Evolutionary conservation across 805 yeast genomes (phyloP).

Genomic region (Candida succiphila): DNA sequence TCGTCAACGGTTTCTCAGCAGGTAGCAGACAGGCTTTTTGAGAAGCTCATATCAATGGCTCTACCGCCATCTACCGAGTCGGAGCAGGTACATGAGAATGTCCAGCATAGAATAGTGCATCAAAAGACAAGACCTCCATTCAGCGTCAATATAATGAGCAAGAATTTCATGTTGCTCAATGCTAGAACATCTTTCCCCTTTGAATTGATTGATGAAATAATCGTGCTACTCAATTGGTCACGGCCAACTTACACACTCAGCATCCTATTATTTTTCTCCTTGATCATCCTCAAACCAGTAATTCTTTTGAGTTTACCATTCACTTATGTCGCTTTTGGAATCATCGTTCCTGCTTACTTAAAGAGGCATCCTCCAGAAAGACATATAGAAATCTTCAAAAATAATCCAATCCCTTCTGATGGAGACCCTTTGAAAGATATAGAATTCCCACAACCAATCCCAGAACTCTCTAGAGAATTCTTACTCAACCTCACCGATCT

Average conservation of each 20-base stretch:
- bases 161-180: slow-evolving; percentile 52
- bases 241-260: slow-evolving; percentile 55
- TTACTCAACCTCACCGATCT: slow-evolving; percentile 70
- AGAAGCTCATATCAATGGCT: slow-evolving; percentile 60
- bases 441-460: slow-evolving; percentile 57
- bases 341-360: slow-evolving; percentile 61
- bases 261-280: slow-evolving; percentile 27
- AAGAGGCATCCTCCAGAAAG: slow-evolving; percentile 54
- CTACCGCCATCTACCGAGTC: slow-evolving; percentile 51
- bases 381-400: slow-evolving; percentile 16
- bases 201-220: slow-evolving; percentile 45
- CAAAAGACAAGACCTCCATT: slow-evolving; percentile 60
- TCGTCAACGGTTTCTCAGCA: slow-evolving; percentile 22
- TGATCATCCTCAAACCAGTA: slow-evolving; percentile 49
- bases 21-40: slow-evolving; percentile 63
- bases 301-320: slow-evolving; percentile 45
- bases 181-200: slow-evolving; percentile 56
- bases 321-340: slow-evolving; percentile 37
- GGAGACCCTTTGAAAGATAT: slow-evolving; percentile 42
- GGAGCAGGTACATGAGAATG: slow-evolving; percentile 26
- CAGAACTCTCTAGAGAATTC: slow-evolving; percentile 73
- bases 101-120: slow-evolving; percentile 45
- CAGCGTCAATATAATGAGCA: slow-evolving; percentile 60
- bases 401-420: slow-evolving; percentile 35
- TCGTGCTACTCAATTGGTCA: slow-evolving; percentile 53